Percentiles rank a stretch among this genome's conserved stretches.
Conservation (phyloP, 2,329 filamentous ascomycete species). For the Hypoxylon sp. region DNA sequence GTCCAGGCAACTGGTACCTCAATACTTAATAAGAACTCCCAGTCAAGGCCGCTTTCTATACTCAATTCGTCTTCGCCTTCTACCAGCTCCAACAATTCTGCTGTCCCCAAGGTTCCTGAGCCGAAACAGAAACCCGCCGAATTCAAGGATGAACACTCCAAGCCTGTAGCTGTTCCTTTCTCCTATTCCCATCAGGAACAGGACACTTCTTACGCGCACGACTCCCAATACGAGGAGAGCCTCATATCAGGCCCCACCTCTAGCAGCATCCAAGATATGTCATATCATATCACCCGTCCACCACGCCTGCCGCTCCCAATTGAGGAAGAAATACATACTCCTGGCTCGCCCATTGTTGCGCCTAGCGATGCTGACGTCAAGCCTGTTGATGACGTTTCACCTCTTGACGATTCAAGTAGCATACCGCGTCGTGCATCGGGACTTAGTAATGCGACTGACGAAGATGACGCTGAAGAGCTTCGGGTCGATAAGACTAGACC, state of each 20-base stretch:
- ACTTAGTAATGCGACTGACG: slow-evolving; percentile 77
- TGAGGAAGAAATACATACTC: slow-evolving; percentile 89
- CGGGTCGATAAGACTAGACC: slow-evolving; percentile 81
- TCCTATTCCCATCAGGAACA: slow-evolving; percentile 50
- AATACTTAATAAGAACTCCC: slow-evolving; percentile 63
- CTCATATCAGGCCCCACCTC: slow-evolving; percentile 65
- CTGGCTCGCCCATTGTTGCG: slow-evolving; percentile 89
- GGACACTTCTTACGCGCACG: slow-evolving; percentile 52
- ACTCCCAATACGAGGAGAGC: slow-evolving; percentile 57
- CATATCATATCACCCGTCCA: slow-evolving; percentile 75
- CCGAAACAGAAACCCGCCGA: slow-evolving; percentile 56
- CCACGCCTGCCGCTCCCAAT: slow-evolving; percentile 93
- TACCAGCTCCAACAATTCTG: slow-evolving; percentile 51
- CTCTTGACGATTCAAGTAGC: slow-evolving; percentile 64
- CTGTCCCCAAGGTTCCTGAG: slow-evolving; percentile 49
- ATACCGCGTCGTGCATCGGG: slow-evolving; percentile 71
- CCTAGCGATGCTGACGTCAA: slow-evolving; percentile 71
- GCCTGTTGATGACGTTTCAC: slow-evolving; percentile 67
- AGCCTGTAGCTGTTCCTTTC: slow-evolving; percentile 72
- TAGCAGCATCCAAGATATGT: slow-evolving; percentile 74
- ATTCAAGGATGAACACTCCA: slow-evolving; percentile 61
- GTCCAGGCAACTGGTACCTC: slow-evolving; percentile 73
- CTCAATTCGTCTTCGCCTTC: slow-evolving; percentile 64
- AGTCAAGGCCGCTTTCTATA: slow-evolving; percentile 65
- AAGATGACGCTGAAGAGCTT: slow-evolving; percentile 83